phyloP scores from a whole-genome alignment of 2,329 filamentous ascomycete species.

The Ophiostoma angusticollis region DNA sequence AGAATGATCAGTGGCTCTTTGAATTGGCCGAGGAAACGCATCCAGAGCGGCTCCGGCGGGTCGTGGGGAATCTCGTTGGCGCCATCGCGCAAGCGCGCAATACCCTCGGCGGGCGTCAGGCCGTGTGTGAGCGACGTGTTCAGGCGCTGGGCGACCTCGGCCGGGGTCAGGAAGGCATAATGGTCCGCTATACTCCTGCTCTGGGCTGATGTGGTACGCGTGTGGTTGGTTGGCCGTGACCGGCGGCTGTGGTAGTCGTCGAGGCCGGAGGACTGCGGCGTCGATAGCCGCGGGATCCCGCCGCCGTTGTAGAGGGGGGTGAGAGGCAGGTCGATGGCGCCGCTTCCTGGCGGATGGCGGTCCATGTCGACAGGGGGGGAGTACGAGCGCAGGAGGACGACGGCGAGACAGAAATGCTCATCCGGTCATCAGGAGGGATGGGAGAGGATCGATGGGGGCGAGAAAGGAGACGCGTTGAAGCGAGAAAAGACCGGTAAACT shows the following conservation, averaged over 20 bases:
- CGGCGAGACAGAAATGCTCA: background rate
- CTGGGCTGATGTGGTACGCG: constrained; percentile 20
- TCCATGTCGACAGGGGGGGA: constrained; percentile 11
- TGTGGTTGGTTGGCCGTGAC: constrained; percentile 11
- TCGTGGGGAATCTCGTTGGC: constrained; percentile 93
- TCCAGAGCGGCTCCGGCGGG: constrained; percentile 83
- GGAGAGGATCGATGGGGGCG: too few relatives aligned
- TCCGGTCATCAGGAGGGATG: background rate
- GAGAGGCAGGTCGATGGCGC: constrained; percentile 9
- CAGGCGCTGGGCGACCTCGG: constrained; percentile 65
- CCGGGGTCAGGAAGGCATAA: constrained; percentile 55
- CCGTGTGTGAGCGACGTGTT: constrained; percentile 75
- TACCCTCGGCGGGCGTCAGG: constrained; percentile 67
- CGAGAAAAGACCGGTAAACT: too few relatives aligned
- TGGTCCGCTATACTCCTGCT: constrained; percentile 41
- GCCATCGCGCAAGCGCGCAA: constrained; percentile 66
- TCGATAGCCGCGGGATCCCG: constrained; percentile 8
- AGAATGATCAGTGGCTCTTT: constrained; percentile 89
- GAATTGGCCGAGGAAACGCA: constrained; percentile 92
- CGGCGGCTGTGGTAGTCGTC: constrained; percentile 12
- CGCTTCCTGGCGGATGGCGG: too few relatives aligned
- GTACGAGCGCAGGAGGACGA: background rate
- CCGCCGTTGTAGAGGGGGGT: constrained; percentile 13
- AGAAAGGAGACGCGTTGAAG: too few relatives aligned
- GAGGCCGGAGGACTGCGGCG: constrained; percentile 2